Evolutionary conservation across 768 basidiomycete species (phyloP).

Genomic region (Postia placenta): DNA sequence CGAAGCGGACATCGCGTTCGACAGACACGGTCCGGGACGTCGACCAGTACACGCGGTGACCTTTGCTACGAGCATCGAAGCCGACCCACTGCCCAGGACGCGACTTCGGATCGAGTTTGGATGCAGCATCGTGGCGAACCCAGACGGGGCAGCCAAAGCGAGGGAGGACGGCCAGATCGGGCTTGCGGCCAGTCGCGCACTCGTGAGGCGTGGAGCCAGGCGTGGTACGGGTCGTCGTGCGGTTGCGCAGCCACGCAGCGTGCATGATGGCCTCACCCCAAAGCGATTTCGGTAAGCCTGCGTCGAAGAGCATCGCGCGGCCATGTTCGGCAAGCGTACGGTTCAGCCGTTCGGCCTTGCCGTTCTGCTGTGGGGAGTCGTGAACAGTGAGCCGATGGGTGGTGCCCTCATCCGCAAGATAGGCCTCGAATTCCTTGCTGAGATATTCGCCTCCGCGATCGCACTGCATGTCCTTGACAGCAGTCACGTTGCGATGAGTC

Average conservation of each 20-base stretch:
- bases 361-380: slow-evolving; percentile 39
- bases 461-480: slow-evolving; percentile 29
- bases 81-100: slow-evolving; percentile 9
- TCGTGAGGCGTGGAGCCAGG: slow-evolving; percentile 16
- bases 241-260: slow-evolving; percentile 18
- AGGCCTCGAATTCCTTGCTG: slow-evolving; percentile 21
- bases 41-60: slow-evolving; percentile 31
- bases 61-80: slow-evolving; percentile 18
- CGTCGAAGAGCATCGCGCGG: slow-evolving; percentile 21
- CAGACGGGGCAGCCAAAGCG: slow-evolving; percentile 10
- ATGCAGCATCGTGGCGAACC: slow-evolving; percentile 1
- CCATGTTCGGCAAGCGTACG: slow-evolving; percentile 18
- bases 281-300: slow-evolving; percentile 16
- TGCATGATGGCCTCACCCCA: slow-evolving; percentile 26
- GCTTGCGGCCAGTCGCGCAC: slow-evolving; percentile 10
- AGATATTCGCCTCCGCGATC: slow-evolving; percentile 34
- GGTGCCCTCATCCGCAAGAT: slow-evolving; percentile 33
- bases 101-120: slow-evolving; percentile 7
- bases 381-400: slow-evolving; percentile 31
- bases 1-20: too few species aligned
- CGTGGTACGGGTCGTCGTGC: slow-evolving; percentile 10
- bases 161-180: slow-evolving; percentile 12
- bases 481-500: slow-evolving; percentile 26
- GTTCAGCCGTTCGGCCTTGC: slow-evolving; percentile 29
- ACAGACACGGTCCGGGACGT: too few species aligned